Conservation (phyloP, 352 stramenopile species). For the Globisporangium middletonii region DNA sequence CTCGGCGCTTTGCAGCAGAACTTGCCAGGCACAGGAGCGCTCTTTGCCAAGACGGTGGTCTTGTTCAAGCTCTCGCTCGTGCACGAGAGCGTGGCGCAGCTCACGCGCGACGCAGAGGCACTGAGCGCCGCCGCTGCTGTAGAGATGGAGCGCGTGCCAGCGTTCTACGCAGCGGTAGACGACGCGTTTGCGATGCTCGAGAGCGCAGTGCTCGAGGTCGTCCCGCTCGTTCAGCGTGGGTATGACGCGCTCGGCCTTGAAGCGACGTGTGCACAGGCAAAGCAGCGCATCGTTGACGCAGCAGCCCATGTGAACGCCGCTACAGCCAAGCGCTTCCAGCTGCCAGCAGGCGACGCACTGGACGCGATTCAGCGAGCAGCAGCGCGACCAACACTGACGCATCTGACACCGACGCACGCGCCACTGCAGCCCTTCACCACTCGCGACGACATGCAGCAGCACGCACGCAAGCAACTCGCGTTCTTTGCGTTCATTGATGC, state of each 20-base stretch:
- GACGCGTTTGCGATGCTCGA: conserved; percentile 17
- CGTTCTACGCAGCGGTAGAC: conserved; percentile 9
- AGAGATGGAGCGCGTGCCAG: no score
- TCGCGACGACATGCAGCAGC: no score
- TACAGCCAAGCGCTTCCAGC: neutral
- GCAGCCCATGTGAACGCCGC: neutral
- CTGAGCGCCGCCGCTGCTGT: neutral
- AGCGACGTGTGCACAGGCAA: neutral
- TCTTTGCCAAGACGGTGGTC: conserved; percentile 34
- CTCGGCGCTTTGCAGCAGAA: conserved; percentile 24
- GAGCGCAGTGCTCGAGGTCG: neutral
- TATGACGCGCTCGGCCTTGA: conserved; percentile 4
- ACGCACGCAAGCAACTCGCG: conserved; percentile 1
- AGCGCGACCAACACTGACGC: no score
- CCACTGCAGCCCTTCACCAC: neutral
- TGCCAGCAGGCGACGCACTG: no score
- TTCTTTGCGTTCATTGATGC: neutral
- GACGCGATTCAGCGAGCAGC: no score
- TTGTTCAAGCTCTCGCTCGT: conserved; percentile 16
- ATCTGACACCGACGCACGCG: neutral
- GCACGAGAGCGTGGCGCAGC: no score
- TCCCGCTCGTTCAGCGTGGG: conserved; percentile 2
- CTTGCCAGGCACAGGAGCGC: conserved; percentile 20
- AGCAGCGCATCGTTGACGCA: neutral
- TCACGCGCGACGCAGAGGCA: neutral